Evolutionary conservation across 208 protist species (phyloP).

Genomic region (Crithidia mellificae): DNA sequence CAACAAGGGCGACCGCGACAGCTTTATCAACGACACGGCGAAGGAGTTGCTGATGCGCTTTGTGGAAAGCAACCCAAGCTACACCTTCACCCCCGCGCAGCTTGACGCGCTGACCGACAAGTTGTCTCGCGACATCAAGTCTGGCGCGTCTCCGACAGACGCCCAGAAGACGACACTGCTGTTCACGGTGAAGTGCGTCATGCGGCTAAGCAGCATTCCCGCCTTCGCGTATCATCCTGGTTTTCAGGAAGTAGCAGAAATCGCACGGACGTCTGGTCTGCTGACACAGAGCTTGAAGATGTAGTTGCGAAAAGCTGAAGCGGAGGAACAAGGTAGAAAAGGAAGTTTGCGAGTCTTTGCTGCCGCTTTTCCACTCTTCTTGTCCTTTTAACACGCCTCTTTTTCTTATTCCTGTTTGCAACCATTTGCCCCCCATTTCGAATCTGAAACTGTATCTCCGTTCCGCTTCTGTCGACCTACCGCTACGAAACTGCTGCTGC

Average conservation of each 20-base stretch:
- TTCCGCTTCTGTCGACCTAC: too few species aligned
- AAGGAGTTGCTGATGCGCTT: slow-evolving; percentile 51
- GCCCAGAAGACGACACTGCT: slow-evolving; percentile 36
- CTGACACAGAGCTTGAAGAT: slow-evolving; percentile 31
- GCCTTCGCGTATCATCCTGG: slow-evolving; percentile 40
- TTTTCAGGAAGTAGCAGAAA: slow-evolving; percentile 45
- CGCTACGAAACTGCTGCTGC: too few species aligned
- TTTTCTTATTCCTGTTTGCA: too few species aligned
- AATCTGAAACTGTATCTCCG: too few species aligned
- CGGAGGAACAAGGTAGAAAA: too few species aligned
- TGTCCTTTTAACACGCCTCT: too few species aligned
- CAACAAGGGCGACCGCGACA: slow-evolving; percentile 47
- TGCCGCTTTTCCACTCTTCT: background rate
- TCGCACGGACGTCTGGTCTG: slow-evolving; percentile 24
- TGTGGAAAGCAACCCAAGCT: slow-evolving; percentile 37
- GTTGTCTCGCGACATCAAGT: slow-evolving; percentile 43
- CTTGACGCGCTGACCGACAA: slow-evolving; percentile 45
- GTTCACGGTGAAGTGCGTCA: slow-evolving; percentile 47
- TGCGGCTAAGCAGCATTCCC: slow-evolving; percentile 31
- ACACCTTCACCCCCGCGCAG: slow-evolving; percentile 29
- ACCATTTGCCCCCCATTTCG: too few species aligned
- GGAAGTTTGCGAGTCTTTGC: too few species aligned
- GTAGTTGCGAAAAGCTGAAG: background rate
- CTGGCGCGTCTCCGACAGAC: slow-evolving; percentile 23
- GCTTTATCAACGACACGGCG: slow-evolving; percentile 46